These are phyloP conservation scores for Evansstolkia leycettana DNA, from an alignment of 495 filamentous ascomycete genomes.

Conservation along the genomic window DNA sequence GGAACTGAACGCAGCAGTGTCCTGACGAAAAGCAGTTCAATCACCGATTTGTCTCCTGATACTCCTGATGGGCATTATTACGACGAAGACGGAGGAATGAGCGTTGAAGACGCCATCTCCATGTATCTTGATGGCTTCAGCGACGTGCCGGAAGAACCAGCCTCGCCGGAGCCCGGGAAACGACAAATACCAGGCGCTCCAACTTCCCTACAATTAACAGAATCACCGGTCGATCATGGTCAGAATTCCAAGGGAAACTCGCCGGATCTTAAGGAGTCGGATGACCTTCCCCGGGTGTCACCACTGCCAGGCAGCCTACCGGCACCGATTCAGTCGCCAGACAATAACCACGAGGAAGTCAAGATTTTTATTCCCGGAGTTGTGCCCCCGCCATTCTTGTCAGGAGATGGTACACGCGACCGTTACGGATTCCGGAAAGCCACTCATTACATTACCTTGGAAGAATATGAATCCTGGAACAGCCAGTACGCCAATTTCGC, in stretches of 20 bases:
- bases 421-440: slow-evolving; percentile 86
- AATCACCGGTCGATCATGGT: slow-evolving; percentile 8
- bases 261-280: slow-evolving; percentile 9
- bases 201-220: neutral
- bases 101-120: slow-evolving; percentile 82
- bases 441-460: slow-evolving; percentile 61
- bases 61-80: slow-evolving; percentile 38
- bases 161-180: slow-evolving; percentile 16
- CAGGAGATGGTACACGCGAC: slow-evolving; percentile 43
- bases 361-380: slow-evolving; percentile 30
- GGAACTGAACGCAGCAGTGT: slow-evolving; percentile 75
- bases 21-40: slow-evolving; percentile 65
- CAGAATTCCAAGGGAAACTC: slow-evolving; percentile 10
- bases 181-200: neutral
- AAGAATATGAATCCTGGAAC: slow-evolving; percentile 79
- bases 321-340: slow-evolving; percentile 13
- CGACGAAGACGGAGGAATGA: slow-evolving; percentile 61
- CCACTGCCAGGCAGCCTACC: slow-evolving; percentile 12
- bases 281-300: slow-evolving; percentile 15
- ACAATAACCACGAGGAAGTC: slow-evolving; percentile 16
- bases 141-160: slow-evolving; percentile 38
- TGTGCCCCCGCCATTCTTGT: slow-evolving; percentile 23
- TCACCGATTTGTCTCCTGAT: slow-evolving; percentile 51
- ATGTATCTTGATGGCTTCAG: slow-evolving; percentile 83
- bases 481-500: slow-evolving; percentile 55